phyloP scores from a whole-genome alignment of 768 basidiomycete species.

The Lactifluus piperatus region DNA sequence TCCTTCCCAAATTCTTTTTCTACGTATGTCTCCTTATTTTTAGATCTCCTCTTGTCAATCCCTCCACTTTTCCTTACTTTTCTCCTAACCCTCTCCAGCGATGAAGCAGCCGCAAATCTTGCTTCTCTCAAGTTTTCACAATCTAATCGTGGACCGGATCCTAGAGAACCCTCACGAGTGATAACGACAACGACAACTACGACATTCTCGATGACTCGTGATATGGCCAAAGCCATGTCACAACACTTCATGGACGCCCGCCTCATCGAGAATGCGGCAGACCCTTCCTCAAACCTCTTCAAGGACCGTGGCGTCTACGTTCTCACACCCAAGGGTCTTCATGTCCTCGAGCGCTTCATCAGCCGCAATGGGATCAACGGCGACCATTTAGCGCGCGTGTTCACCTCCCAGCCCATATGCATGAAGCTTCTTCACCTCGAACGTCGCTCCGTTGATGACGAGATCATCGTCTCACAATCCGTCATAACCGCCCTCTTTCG shows the following conservation, averaged over 20 bases:
- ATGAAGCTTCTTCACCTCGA: slow-evolving; percentile 97
- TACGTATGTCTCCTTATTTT: slow-evolving; percentile 52
- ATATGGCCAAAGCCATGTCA: slow-evolving; percentile 99
- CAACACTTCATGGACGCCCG: slow-evolving; percentile 99
- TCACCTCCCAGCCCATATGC: slow-evolving; percentile 88
- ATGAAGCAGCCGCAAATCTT: slow-evolving; percentile 90
- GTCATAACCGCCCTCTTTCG: slow-evolving; percentile 94
- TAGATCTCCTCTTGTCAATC: slow-evolving; percentile 10
- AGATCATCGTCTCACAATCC: slow-evolving; percentile 90
- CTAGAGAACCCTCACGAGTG: slow-evolving; percentile 94
- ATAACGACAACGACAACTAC: slow-evolving; percentile 99
- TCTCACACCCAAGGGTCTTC: slow-evolving; percentile 95
- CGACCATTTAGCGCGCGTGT: slow-evolving; percentile 84
- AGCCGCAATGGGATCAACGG: slow-evolving; percentile 97
- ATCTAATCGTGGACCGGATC: slow-evolving; percentile 97
- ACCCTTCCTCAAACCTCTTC: slow-evolving; percentile 82
- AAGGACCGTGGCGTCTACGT: slow-evolving; percentile 96
- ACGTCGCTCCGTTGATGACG: slow-evolving; percentile 85
- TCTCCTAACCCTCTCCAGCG: slow-evolving; percentile 40
- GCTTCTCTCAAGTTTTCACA: slow-evolving; percentile 97
- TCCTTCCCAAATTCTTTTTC: slow-evolving; percentile 92
- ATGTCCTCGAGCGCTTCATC: slow-evolving; percentile 99
- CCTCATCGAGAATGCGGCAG: slow-evolving; percentile 92
- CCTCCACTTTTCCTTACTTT: background rate
- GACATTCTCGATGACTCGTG: slow-evolving; percentile 98